Evolutionary conservation across 2,329 filamentous ascomycete genomes (phyloP).

Genomic region (Calycina marina): DNA sequence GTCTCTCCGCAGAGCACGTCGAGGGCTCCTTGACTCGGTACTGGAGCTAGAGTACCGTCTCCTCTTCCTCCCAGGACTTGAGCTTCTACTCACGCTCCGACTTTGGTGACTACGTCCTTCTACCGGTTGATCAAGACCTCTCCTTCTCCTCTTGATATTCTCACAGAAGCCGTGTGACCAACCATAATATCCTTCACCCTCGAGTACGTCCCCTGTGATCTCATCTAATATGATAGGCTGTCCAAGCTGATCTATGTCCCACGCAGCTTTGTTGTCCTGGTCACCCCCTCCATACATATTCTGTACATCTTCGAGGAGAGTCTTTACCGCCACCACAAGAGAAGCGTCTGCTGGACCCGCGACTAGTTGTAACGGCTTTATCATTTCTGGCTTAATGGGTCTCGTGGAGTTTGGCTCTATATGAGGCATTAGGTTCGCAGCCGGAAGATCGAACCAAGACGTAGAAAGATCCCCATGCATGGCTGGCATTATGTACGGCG

Average conservation of each 20-base stretch:
- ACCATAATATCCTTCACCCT: constrained; percentile 70
- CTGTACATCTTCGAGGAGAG: constrained; percentile 54
- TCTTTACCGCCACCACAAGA: constrained; percentile 55
- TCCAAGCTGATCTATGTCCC: constrained; percentile 64
- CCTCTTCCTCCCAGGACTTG: constrained; percentile 17
- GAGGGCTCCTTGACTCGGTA: constrained; percentile 10
- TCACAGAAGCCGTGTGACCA: constrained; percentile 73
- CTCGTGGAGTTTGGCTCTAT: constrained; percentile 62
- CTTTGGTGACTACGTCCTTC: constrained; percentile 7
- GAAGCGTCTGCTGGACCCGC: constrained; percentile 52
- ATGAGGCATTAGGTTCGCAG: constrained; percentile 66
- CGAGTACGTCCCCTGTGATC: constrained; percentile 43
- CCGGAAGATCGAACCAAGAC: constrained; percentile 71
- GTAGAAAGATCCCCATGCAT: constrained; percentile 60
- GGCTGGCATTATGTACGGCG: constrained; percentile 59
- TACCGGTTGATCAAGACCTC: constrained; percentile 9
- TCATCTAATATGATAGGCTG: constrained; percentile 52
- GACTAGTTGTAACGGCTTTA: constrained; percentile 57
- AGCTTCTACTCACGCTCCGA: constrained; percentile 14
- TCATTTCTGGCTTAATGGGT: constrained; percentile 55
- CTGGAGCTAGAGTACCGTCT: constrained; percentile 17
- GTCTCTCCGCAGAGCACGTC: constrained; percentile 15
- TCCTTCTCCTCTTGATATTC: constrained; percentile 52
- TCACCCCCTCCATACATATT: constrained; percentile 45
- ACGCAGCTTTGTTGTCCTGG: constrained; percentile 32